Evolutionary conservation across 139 green algal species (phyloP).

Genomic region (Chlorella ohadii): DNA sequence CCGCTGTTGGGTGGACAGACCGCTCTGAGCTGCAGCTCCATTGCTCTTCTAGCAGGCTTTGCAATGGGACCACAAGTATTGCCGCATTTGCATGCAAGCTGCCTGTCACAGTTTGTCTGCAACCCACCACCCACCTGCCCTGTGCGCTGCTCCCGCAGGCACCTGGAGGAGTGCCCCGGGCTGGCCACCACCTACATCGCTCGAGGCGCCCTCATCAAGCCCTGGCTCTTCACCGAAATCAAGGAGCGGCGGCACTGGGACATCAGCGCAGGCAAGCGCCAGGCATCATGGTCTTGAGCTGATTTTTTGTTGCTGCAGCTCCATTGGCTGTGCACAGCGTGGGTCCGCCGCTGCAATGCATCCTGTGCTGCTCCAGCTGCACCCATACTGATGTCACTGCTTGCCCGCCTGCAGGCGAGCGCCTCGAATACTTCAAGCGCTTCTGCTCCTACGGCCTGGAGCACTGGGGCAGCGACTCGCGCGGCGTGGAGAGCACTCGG

Average conservation of each 20-base stretch:
- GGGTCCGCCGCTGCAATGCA: too few relatives aligned
- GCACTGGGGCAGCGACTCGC: constrained; percentile 94
- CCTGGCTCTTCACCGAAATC: constrained; percentile 98
- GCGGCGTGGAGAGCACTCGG: constrained; percentile 93
- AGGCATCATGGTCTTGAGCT: too few relatives aligned
- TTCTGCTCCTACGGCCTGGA: constrained; percentile 85
- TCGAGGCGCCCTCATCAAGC: constrained; percentile 96
- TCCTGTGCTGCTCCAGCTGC: too few relatives aligned
- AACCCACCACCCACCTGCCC: background rate
- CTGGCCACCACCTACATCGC: constrained; percentile 91
- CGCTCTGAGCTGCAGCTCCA: background rate
- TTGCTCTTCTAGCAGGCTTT: too few relatives aligned
- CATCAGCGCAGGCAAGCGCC: constrained; percentile 76
- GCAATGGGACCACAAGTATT: background rate
- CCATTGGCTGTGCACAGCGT: too few relatives aligned
- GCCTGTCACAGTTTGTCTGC: too few relatives aligned
- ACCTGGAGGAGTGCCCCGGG: constrained; percentile 25
- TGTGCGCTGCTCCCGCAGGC: background rate
- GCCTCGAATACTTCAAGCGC: constrained; percentile 87
- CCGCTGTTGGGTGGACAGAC: background rate
- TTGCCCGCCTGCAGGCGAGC: constrained; percentile 65
- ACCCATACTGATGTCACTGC: too few relatives aligned
- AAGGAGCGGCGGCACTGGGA: constrained; percentile 96
- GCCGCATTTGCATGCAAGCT: background rate
- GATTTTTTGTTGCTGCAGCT: too few relatives aligned